These are phyloP conservation scores for Colletotrichum sp. DNA, from an alignment of 2,329 filamentous ascomycete species.

Conservation along the genomic window DNA sequence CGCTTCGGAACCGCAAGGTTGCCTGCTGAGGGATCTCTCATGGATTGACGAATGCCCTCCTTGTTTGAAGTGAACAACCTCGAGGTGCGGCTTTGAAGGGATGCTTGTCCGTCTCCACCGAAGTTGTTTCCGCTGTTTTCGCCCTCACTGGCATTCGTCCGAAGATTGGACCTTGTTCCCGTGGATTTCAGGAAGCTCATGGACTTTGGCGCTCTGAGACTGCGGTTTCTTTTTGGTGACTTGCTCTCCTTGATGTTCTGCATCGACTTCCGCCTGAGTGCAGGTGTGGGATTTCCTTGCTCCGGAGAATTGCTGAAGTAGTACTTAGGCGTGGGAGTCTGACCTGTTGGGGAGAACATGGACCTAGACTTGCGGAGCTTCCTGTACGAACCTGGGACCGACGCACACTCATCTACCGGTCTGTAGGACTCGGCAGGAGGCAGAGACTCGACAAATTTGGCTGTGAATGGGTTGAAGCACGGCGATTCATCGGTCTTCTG, in stretches of 20 bases:
- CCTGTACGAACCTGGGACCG: conserved; percentile 52
- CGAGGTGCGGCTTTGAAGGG: conserved; percentile 46
- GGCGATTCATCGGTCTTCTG: neutral
- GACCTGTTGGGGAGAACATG: conserved; percentile 47
- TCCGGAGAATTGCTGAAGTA: conserved; percentile 3
- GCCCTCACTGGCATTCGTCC: conserved; percentile 31
- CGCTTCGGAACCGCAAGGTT: neutral
- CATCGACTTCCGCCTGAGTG: neutral
- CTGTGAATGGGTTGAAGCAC: neutral
- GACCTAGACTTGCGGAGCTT: conserved; percentile 61
- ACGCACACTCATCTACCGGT: conserved; percentile 49
- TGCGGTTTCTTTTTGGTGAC: neutral
- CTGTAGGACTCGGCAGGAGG: conserved; percentile 1
- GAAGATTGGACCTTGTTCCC: neutral
- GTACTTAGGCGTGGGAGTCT: conserved; percentile 2
- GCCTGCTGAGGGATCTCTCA: conserved; percentile 36
- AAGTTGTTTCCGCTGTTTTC: conserved; percentile 30
- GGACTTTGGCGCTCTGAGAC: conserved; percentile 55
- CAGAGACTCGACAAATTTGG: conserved; percentile 10
- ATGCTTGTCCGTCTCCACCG: neutral
- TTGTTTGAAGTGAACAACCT: conserved; percentile 46
- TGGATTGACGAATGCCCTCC: conserved; percentile 49
- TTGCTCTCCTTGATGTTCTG: neutral
- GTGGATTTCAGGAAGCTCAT: conserved; percentile 53
- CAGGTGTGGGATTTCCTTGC: neutral